Base-by-base conservation (phyloP, 371 early-diverging fungal genomes). In the Mucor circinelloides region DNA sequence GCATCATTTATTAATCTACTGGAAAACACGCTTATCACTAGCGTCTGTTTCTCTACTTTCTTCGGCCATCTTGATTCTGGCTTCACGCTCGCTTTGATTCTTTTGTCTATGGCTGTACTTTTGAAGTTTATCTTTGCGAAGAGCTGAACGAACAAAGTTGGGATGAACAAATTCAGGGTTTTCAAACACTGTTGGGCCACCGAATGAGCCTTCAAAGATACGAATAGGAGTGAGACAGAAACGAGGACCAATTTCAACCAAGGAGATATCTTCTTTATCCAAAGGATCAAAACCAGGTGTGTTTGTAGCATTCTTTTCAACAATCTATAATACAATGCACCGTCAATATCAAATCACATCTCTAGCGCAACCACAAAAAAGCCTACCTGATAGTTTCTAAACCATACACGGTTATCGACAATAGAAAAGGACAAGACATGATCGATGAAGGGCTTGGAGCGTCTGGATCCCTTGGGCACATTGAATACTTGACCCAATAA, bases 201-300 rank as follows among this genome's bases (percentile, higher is more conserved):
- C 89, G 82, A 97, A 99, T 48, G 93, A 90, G 28, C 97, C 97
- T 64, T 94, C 96, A 79, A 99, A 97, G 70, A 97, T 92, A 67
- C 94, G 87, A 72, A 97, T 95, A 10, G 94, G 86, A 68, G 92
- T 92, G 73, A 99, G 83, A 64, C 94, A 94, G 84, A 98, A 97
- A 19, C 99, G 92, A 38, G 99, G 99, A n/a, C 99, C 99, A 63
- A 99, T 96, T 79, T 99, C 99, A 19, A 95, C 91, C 40, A 99
- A 79, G 3, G 92, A 87, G 21, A 93, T 86, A 61, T 93, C 93
- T 7, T 81, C 87, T 63, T 91, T 86, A 68, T 89, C 90, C 52
- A 74, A 74, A 56, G 72, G 78, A 61, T 78, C 75, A 67, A 76
- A 80, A 52, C 77, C 78, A 63, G 74, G 86, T 68, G 87, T 85